phyloP scores from a whole-genome alignment of 768 basidiomycete genomes.

The Gloeopeniophorella convolvens region DNA sequence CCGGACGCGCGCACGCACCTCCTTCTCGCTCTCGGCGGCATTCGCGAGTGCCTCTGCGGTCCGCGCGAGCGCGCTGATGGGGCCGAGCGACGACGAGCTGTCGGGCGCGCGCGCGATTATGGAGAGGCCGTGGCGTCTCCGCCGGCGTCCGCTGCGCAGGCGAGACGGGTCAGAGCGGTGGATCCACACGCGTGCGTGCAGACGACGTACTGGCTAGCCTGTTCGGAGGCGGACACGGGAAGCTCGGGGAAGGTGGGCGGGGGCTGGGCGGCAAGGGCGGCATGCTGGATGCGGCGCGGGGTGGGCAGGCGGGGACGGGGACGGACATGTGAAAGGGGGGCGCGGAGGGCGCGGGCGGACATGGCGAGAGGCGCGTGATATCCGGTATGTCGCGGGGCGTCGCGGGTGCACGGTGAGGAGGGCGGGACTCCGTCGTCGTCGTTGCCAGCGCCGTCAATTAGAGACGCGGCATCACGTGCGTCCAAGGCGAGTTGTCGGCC shows the following conservation, averaged over 20 bases:
- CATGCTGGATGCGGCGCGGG: background rate
- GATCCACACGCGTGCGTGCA: no score
- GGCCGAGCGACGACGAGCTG: background rate
- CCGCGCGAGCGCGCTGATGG: constrained; percentile 6
- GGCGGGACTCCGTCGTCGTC: no score
- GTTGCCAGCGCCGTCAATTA: no score
- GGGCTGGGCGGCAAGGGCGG: background rate
- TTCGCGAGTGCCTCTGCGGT: constrained; percentile 16
- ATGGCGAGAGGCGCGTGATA: no score
- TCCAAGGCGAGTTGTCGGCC: background rate
- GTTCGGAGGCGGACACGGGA: background rate
- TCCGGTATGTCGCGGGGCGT: no score
- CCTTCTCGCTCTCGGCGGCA: background rate
- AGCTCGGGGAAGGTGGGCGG: background rate
- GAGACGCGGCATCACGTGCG: no score
- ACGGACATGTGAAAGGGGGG: background rate
- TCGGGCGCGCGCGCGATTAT: background rate
- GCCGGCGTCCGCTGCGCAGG: background rate
- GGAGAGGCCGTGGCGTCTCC: background rate
- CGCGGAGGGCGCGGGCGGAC: background rate
- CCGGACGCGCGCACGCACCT: background rate
- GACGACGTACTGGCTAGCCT: background rate
- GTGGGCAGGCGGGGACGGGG: background rate
- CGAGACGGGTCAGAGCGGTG: background rate
- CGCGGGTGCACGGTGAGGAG: no score